Base-by-base conservation (phyloP, 345 rosid species). In the Eucalyptus sp. region DNA sequence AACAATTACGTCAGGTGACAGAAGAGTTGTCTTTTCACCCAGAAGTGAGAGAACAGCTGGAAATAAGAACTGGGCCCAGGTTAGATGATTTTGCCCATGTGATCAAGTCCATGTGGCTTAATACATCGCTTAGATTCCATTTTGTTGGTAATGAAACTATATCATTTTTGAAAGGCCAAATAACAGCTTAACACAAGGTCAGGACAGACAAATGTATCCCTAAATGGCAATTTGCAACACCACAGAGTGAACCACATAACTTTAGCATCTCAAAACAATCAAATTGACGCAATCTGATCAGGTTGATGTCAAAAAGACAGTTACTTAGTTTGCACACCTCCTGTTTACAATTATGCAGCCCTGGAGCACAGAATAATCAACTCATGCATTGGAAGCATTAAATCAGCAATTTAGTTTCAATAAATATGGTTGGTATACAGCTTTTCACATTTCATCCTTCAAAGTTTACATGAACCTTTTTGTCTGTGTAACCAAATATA, bases 21-120 rank as follows among this genome's bases (percentile, higher is more conserved):
- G 90, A 89, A 98, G 98, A 93, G 99, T 98, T 86, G 99, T 98
- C 95, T 98, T 98, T 95, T 98, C 99, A 48, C 99, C 99, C 91
- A 98, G 93, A 90, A 94, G 93, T 31, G 96, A 91, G 87, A 97
- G 93, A 92, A 96, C 95, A 94, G 98, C 99, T 98, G 94, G 89
- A 16, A 91, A 89, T 91, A 92, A 91, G 58, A 89, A 91, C 90
- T 60, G 27, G 60, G 89, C 84, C 60, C 85, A 29, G 86, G 87
- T 88, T 86, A 90, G 86, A 58, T 52, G 68, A 52, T 49, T 64
- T 52, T 5, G 27, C 83, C 27, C 46, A 76, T 3, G 83, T 37
- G 46, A 76, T 41, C 13, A 10, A 37, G 46, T 31, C 46, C 83
- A 76, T 76, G 83, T 37, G 76, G 33, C 76, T 64, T 64, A n/a